Evolutionary conservation across 129 eudicot genomes (phyloP).

Genomic region (Solidago caesia): DNA sequence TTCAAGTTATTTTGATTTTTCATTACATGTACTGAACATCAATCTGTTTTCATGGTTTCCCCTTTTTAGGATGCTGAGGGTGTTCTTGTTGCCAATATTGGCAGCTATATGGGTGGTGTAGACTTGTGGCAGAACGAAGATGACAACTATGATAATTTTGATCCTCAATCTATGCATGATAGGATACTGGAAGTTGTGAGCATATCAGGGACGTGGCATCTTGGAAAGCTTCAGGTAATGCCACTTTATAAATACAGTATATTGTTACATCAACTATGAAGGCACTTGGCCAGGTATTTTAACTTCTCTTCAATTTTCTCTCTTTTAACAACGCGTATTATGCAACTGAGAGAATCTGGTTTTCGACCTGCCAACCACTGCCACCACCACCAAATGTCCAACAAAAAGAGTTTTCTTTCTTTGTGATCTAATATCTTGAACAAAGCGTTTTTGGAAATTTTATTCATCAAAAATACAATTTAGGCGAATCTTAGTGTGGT

Average conservation of each 20-base stretch:
- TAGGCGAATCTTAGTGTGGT: too few relatives aligned
- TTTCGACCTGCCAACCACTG: too few relatives aligned
- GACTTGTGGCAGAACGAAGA: constrained; percentile 99
- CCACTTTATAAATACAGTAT: neutral
- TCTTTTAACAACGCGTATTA: too few relatives aligned
- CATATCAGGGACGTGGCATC: constrained; percentile 99
- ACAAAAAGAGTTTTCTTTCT: too few relatives aligned
- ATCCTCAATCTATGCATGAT: constrained; percentile 99
- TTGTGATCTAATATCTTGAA: too few relatives aligned
- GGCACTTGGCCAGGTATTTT: neutral
- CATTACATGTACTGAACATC: neutral
- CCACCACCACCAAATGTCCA: too few relatives aligned
- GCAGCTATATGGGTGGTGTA: constrained; percentile 99
- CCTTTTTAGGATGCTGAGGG: constrained; percentile 91
- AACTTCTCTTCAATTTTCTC: too few relatives aligned
- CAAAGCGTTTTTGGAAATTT: too few relatives aligned
- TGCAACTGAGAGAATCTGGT: too few relatives aligned
- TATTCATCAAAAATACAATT: too few relatives aligned
- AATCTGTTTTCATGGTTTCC: constrained; percentile 6
- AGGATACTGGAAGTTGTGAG: constrained; percentile 91
- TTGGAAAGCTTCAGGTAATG: constrained; percentile 89
- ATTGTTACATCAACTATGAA: neutral
- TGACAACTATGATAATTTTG: constrained; percentile 81
- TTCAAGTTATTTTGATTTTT: neutral
- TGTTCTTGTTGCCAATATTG: constrained; percentile 95